Evolutionary conservation across 768 basidiomycete genomes (phyloP).

Genomic region (Panaeolus papilionaceus): DNA sequence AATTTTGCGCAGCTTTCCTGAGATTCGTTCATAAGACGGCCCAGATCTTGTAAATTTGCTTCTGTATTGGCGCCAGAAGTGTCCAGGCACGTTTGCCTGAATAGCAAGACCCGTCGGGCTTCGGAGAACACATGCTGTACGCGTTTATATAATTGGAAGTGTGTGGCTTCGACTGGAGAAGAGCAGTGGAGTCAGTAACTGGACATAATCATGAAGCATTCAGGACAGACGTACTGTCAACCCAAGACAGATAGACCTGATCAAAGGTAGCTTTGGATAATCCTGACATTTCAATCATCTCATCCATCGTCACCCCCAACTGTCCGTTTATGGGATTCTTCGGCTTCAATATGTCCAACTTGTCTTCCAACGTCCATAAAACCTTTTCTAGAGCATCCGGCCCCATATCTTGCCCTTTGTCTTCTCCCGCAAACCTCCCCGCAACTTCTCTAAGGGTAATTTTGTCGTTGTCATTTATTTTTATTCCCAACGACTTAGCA

Average conservation of each 20-base stretch:
- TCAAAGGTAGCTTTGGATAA: slow-evolving; percentile 60
- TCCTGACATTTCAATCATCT: slow-evolving; percentile 74
- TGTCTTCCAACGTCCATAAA: slow-evolving; percentile 51
- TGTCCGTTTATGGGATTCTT: slow-evolving; percentile 41
- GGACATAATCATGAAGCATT: slow-evolving; percentile 9
- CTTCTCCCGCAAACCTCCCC: slow-evolving; percentile 58
- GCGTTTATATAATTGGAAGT: slow-evolving; percentile 86
- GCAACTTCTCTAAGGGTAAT: slow-evolving; percentile 74
- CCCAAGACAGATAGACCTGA: slow-evolving; percentile 78
- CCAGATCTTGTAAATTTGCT: slow-evolving; percentile 45
- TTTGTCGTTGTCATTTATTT: slow-evolving; percentile 49
- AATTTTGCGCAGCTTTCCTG: slow-evolving; percentile 71
- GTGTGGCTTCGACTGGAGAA: slow-evolving; percentile 70
- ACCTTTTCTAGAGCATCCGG: slow-evolving; percentile 51
- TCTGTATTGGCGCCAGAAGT: slow-evolving; percentile 34
- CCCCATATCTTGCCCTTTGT: slow-evolving; percentile 51
- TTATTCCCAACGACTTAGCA: slow-evolving; percentile 60
- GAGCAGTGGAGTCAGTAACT: slow-evolving; percentile 18
- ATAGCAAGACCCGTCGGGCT: slow-evolving; percentile 80
- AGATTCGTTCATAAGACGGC: slow-evolving; percentile 79
- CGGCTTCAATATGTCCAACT: slow-evolving; percentile 62
- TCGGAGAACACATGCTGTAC: slow-evolving; percentile 84
- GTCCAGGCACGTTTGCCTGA: slow-evolving; percentile 70
- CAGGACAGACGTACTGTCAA: slow-evolving; percentile 62
- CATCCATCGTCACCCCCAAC: slow-evolving; percentile 72